Evolutionary conservation across 306 rosid genomes (phyloP).

Genomic region (Acacia confusa): DNA sequence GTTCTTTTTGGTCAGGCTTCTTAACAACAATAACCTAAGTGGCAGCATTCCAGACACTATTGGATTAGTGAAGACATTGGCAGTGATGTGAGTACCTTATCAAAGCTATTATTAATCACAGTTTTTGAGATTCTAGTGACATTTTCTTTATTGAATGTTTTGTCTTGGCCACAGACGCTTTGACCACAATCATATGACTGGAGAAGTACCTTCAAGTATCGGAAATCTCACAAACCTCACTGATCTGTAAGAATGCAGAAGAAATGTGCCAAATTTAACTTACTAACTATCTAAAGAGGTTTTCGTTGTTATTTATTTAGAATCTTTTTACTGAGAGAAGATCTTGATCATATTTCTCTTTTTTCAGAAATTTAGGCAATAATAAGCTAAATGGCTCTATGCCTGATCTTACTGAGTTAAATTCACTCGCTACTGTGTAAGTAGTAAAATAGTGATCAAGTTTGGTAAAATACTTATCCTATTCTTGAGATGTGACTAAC

Average conservation of each 20-base stretch:
- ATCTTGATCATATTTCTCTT: neutral
- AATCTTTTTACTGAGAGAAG: slow-evolving; percentile 17
- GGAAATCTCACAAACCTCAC: slow-evolving; percentile 33
- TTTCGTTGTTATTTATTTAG: neutral
- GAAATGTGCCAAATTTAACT: slow-evolving; percentile 12
- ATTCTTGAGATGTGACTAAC: neutral
- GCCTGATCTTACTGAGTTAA: slow-evolving; percentile 54
- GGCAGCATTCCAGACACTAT: slow-evolving; percentile 55
- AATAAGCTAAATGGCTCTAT: slow-evolving; percentile 52
- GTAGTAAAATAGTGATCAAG: slow-evolving; percentile 25
- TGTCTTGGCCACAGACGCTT: slow-evolving; percentile 52
- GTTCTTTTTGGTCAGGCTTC: slow-evolving; percentile 48
- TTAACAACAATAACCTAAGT: slow-evolving; percentile 44
- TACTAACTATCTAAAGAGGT: slow-evolving; percentile 8
- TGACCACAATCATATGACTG: slow-evolving; percentile 47
- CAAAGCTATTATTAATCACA: neutral
- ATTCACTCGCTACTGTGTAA: slow-evolving; percentile 49
- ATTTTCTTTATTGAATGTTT: slow-evolving; percentile 17
- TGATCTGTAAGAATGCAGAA: slow-evolving; percentile 54
- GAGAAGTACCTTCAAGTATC: slow-evolving; percentile 48
- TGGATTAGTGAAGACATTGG: slow-evolving; percentile 40
- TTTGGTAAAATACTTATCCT: neutral
- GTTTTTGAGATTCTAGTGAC: neutral
- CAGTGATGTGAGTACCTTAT: slow-evolving; percentile 65
- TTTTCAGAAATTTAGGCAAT: slow-evolving; percentile 54